phyloP scores from a whole-genome alignment of 2,329 filamentous ascomycete species.

The Penicillium sp. region DNA sequence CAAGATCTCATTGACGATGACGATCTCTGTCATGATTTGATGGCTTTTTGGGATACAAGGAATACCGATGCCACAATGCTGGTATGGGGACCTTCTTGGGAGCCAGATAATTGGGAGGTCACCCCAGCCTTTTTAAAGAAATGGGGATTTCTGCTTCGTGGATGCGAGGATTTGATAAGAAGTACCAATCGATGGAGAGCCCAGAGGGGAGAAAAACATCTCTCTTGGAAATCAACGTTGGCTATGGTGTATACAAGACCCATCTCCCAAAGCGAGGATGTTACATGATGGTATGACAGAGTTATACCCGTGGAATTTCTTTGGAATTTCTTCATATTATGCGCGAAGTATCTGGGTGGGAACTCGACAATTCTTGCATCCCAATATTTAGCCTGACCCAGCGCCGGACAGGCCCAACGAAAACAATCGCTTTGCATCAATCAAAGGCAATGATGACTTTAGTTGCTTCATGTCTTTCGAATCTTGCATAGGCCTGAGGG shows the following conservation, averaged over 20 bases:
- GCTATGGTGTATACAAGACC: not conserved
- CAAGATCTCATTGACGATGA: constrained; percentile 36
- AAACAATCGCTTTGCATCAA: not conserved
- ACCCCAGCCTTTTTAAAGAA: constrained; percentile 38
- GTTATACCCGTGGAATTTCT: too few relatives aligned
- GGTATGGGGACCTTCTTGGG: constrained; percentile 43
- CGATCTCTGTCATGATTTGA: constrained; percentile 40
- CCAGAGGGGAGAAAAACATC: constrained; percentile 33
- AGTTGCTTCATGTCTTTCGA: constrained; percentile 21
- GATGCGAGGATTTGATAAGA: constrained; percentile 32
- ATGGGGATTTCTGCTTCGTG: constrained; percentile 39
- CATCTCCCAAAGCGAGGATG: not conserved
- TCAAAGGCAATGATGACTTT: constrained; percentile 23
- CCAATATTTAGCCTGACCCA: too few relatives aligned
- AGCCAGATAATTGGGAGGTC: constrained; percentile 40
- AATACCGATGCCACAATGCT: constrained; percentile 24
- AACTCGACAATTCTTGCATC: too few relatives aligned
- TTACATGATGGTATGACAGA: not conserved
- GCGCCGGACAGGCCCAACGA: too few relatives aligned
- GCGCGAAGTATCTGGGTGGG: too few relatives aligned
- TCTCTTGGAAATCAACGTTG: constrained; percentile 11
- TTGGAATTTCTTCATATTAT: not conserved
- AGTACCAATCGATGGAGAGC: constrained; percentile 40
- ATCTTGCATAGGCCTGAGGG: constrained; percentile 27
- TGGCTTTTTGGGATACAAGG: constrained; percentile 26